A percentile compares a stretch with the other conserved stretches of the same genome.
These are phyloP conservation scores for Pseudogymnoascus sp. DNA, from an alignment of 2,329 filamentous ascomycete genomes.

Conservation along the genomic window DNA sequence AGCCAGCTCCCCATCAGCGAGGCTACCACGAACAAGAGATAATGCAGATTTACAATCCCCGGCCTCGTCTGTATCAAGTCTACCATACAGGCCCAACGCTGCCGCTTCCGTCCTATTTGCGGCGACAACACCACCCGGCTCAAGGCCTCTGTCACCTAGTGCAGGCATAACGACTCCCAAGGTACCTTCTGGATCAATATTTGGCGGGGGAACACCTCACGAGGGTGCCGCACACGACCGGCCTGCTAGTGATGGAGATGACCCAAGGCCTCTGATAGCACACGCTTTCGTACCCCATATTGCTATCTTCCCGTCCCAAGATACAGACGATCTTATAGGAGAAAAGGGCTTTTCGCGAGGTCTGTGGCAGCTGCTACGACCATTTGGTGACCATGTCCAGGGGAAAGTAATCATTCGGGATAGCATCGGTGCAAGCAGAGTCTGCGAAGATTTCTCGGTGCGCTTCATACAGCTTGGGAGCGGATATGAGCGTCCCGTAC, in stretches of 20 bases:
- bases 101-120: conserved; percentile 55
- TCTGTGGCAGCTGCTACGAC: conserved; percentile 75
- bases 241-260: conserved; percentile 24
- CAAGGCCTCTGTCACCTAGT: conserved; percentile 59
- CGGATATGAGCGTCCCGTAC: conserved; percentile 40
- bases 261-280: conserved; percentile 60
- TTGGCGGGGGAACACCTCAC: conserved; percentile 33
- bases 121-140: conserved; percentile 59
- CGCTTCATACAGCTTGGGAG: conserved; percentile 69
- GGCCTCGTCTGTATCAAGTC: conserved; percentile 37
- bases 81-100: conserved; percentile 47
- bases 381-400: conserved; percentile 80
- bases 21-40: conserved; percentile 51
- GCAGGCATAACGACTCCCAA: conserved; percentile 50
- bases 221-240: conserved; percentile 18
- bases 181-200: conserved; percentile 49
- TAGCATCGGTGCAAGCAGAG: conserved; percentile 73
- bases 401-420: conserved; percentile 88
- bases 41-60: conserved; percentile 42
- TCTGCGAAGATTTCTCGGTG: conserved; percentile 83
- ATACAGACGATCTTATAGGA: conserved; percentile 70
- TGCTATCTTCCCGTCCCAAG: conserved; percentile 74
- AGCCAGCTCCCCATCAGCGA: conserved; percentile 51
- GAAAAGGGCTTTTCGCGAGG: conserved; percentile 80
- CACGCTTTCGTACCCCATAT: conserved; percentile 85